Evolutionary conservation across 148 eudicot species (phyloP).

Genomic region (Nyssa sinensis): DNA sequence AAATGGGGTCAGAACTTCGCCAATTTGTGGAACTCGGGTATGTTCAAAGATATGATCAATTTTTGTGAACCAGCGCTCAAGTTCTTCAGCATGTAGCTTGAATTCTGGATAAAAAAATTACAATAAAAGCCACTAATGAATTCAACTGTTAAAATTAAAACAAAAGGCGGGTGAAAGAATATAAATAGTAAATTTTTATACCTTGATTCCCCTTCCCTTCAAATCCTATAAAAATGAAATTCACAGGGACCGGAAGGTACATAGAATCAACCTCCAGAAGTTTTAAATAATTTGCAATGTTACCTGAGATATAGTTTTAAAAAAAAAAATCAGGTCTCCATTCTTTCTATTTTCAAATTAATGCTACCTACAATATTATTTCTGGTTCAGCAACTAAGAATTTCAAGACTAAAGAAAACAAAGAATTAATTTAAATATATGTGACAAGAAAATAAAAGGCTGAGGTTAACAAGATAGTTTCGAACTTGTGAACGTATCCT

Average conservation of each 20-base stretch:
- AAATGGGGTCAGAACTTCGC: conserved; percentile 77
- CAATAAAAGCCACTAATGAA: not conserved
- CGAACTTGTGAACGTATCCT: not conserved
- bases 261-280: conserved; percentile 90
- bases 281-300: conserved; percentile 74
- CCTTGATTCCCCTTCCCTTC: conserved; percentile 95
- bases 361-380: not conserved
- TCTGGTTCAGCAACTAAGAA: not conserved
- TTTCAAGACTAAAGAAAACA: not conserved
- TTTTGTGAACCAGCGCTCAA: conserved; percentile 95
- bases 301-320: conserved; percentile 47
- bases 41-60: conserved; percentile 96
- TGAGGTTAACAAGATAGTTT: not conserved
- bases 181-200: conserved; percentile 20
- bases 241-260: conserved; percentile 87
- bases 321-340: conserved; percentile 6
- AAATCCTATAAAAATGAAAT: conserved; percentile 88
- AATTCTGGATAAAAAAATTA: conserved; percentile 49
- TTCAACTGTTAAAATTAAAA: conserved; percentile 9
- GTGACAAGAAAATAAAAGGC: not conserved
- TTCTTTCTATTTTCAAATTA: not conserved
- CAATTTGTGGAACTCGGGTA: conserved; percentile 69
- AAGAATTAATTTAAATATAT: conserved; percentile 4
- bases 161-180: not conserved
- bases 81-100: conserved; percentile 73